Conservation (phyloP, 129 eudicot genomes). For the Silybum marianum region DNA sequence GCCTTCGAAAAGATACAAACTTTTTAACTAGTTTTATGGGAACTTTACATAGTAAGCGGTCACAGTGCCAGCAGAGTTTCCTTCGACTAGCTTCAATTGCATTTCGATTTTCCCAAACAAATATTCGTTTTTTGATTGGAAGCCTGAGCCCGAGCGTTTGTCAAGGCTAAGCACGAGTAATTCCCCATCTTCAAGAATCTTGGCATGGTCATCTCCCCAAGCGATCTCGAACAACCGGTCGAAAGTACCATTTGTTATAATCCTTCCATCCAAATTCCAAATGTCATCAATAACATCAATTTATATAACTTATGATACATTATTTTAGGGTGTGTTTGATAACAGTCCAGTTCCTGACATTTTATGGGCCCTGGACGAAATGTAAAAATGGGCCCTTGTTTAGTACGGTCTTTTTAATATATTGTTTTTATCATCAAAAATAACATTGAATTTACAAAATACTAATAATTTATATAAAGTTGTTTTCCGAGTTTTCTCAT, state of each 20-base stretch:
- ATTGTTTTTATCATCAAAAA: no score
- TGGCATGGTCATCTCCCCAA: conserved; percentile 55
- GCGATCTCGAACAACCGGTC: conserved; percentile 49
- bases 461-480: no score
- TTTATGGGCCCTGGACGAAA: no score
- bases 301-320: neutral
- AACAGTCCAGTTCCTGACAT: no score
- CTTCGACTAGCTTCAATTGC: conserved; percentile 66
- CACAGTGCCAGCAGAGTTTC: conserved; percentile 71
- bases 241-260: conserved; percentile 59
- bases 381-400: no score
- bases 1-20: neutral
- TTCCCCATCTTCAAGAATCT: conserved; percentile 47
- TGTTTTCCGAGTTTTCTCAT: no score
- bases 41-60: conserved; percentile 58
- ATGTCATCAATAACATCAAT: neutral
- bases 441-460: no score
- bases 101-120: conserved; percentile 56
- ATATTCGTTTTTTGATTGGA: conserved; percentile 49
- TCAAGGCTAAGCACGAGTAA: conserved; percentile 58
- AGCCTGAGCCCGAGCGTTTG: conserved; percentile 57
- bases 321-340: neutral
- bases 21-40: neutral
- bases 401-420: no score
- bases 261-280: conserved; percentile 27